Conservation (phyloP, 306 rosid genomes). For the Citrullus colocynthis region DNA sequence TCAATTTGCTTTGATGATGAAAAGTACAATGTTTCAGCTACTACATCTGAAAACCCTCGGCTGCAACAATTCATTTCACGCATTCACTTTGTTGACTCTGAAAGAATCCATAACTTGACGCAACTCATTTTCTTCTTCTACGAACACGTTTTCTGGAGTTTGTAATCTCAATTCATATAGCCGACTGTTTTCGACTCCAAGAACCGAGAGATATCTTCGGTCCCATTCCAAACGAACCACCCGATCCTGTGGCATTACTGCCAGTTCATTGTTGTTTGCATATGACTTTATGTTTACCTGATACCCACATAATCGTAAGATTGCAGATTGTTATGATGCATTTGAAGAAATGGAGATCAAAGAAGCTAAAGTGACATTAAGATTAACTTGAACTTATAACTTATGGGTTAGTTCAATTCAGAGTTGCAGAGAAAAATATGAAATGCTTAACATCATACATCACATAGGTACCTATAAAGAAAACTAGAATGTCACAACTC, state of each 20-base stretch:
- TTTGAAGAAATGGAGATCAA: neutral
- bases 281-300: constrained; percentile 92
- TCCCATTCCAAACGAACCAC: constrained; percentile 84
- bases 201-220: constrained; percentile 79
- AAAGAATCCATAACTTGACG: constrained; percentile 82
- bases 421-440: neutral
- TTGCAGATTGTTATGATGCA: neutral
- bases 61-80: constrained; percentile 1
- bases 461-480: neutral
- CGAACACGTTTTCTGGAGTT: constrained; percentile 69
- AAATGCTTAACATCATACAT: neutral
- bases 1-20: neutral
- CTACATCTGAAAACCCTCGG: neutral
- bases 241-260: constrained; percentile 88
- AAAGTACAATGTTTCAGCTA: neutral
- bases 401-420: neutral
- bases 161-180: constrained; percentile 88
- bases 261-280: constrained; percentile 85
- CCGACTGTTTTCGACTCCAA: constrained; percentile 83
- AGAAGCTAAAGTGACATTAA: neutral
- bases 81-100: constrained; percentile 59
- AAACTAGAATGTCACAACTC: neutral
- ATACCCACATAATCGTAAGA: neutral
- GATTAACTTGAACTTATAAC: neutral
- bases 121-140: constrained; percentile 64